A percentile compares a stretch with the other conserved stretches of the same genome.
These are phyloP conservation scores for Aspergillus sp. DNA, from an alignment of 2,329 filamentous ascomycete genomes.

Conservation along the genomic window DNA sequence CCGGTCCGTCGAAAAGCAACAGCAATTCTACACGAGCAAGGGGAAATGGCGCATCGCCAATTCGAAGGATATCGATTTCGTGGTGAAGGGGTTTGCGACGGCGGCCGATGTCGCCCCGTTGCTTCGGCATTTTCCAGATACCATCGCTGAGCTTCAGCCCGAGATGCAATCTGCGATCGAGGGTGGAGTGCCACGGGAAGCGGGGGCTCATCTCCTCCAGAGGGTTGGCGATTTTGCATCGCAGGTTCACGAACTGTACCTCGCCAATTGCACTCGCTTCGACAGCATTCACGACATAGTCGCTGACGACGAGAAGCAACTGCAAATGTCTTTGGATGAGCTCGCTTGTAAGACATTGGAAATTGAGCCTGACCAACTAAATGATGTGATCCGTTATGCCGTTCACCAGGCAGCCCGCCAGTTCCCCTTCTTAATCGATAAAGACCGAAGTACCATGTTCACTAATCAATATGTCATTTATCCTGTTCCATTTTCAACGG, in stretches of 20 bases:
- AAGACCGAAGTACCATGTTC: constrained; percentile 35
- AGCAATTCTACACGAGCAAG: constrained; percentile 44
- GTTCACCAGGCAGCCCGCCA: constrained; percentile 35
- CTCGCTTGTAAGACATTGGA: constrained; percentile 36
- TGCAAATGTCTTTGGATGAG: constrained; percentile 37
- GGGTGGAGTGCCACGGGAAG: constrained; percentile 42
- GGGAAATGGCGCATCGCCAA: constrained; percentile 45
- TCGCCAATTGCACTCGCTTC: constrained; percentile 31
- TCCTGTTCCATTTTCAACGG: constrained; percentile 50
- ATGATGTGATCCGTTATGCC: constrained; percentile 33
- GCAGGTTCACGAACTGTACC: constrained; percentile 35
- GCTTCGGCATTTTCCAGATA: constrained; percentile 51
- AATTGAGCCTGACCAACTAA: constrained; percentile 29
- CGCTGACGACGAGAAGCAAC: constrained; percentile 37
- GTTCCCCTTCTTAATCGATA: constrained; percentile 35
- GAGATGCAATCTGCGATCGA: constrained; percentile 38
- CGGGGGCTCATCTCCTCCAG: constrained; percentile 36
- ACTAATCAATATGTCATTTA: constrained; percentile 49
- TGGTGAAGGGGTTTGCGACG: constrained; percentile 51
- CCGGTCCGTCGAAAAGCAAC: constrained; percentile 40
- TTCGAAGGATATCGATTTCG: constrained; percentile 46
- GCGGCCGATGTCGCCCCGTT: constrained; percentile 47
- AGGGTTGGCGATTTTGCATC: constrained; percentile 36
- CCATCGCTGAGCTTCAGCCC: constrained; percentile 22
- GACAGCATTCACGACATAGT: constrained; percentile 40